Evolutionary conservation across 2,329 filamentous ascomycete species (phyloP).

Genomic region (Paracamarosporium sp.): DNA sequence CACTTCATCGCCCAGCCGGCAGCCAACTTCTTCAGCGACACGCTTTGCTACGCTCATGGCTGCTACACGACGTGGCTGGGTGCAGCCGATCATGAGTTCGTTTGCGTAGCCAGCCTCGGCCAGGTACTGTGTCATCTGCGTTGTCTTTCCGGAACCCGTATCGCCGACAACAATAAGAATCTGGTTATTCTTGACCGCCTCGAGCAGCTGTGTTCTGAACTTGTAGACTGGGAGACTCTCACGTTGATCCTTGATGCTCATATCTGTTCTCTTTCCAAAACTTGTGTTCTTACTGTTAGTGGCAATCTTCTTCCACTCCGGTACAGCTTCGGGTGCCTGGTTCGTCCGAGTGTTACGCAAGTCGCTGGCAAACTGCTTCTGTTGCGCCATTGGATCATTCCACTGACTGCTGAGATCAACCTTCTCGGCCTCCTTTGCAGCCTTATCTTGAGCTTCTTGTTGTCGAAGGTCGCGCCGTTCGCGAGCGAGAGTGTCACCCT

Average conservation of each 20-base stretch:
- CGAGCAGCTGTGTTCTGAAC: conserved; percentile 85
- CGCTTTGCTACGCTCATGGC: conserved; percentile 98
- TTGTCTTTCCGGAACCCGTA: conserved; percentile 96
- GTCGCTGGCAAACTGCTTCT: conserved; percentile 88
- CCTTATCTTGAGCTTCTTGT: conserved; percentile 81
- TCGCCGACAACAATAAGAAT: conserved; percentile 96
- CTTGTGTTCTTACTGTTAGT: conserved; percentile 77
- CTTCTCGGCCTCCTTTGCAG: conserved; percentile 75
- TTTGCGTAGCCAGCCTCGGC: conserved; percentile 91
- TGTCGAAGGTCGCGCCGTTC: conserved; percentile 89
- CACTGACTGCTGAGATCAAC: conserved; percentile 89
- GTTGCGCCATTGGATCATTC: conserved; percentile 95
- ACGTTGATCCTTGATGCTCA: conserved; percentile 95
- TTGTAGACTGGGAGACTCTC: conserved; percentile 88
- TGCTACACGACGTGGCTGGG: conserved; percentile 94
- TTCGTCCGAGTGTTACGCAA: conserved; percentile 70
- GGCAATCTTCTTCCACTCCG: conserved; percentile 93
- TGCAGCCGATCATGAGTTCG: conserved; percentile 90
- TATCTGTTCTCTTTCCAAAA: conserved; percentile 82
- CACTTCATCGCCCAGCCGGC: conserved; percentile 89
- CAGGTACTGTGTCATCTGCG: conserved; percentile 92
- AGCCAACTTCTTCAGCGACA: conserved; percentile 96
- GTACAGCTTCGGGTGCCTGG: conserved; percentile 71
- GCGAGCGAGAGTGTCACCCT: conserved; percentile 85
- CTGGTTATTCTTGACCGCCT: conserved; percentile 87